These are phyloP conservation scores for Colletotrichum salicis DNA, from an alignment of 2,329 filamentous ascomycete genomes.

Conservation along the genomic window DNA sequence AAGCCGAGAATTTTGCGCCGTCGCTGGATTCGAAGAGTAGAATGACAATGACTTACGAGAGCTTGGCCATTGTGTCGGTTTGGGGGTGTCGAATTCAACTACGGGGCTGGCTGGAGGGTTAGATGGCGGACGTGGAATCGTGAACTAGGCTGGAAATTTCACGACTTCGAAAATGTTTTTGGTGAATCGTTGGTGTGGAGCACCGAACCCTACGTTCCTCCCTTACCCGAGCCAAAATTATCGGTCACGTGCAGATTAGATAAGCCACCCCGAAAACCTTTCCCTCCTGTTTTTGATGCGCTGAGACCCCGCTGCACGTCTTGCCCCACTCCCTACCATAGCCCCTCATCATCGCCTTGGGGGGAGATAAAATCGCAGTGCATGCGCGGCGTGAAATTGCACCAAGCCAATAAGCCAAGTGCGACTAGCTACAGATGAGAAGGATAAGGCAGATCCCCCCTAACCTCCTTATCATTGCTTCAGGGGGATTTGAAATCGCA, in stretches of 20 bases:
- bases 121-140: constrained; percentile 37
- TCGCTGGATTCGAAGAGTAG: constrained; percentile 9
- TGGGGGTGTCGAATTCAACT: constrained; percentile 42
- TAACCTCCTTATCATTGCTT: too few relatives aligned
- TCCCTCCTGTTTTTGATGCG: not conserved
- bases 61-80: constrained; percentile 71
- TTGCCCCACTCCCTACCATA: not conserved
- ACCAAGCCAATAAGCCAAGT: too few relatives aligned
- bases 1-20: constrained; percentile 10
- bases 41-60: constrained; percentile 63
- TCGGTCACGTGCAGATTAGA: constrained; percentile 32
- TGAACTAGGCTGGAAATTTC: constrained; percentile 33
- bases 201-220: constrained; percentile 27
- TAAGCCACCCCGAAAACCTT: not conserved
- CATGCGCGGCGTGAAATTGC: too few relatives aligned
- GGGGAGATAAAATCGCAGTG: constrained; percentile 11
- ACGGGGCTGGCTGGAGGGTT: constrained; percentile 35
- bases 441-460: too few relatives aligned
- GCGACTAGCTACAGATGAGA: too few relatives aligned
- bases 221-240: constrained; percentile 21
- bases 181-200: constrained; percentile 23
- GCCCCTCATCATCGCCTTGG: not conserved
- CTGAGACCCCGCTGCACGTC: not conserved
- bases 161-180: constrained; percentile 32
- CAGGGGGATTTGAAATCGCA: too few relatives aligned